Evolutionary conservation across 1,139 yeast genomes (phyloP).

Genomic region (Arxiozyma heterogenica): DNA sequence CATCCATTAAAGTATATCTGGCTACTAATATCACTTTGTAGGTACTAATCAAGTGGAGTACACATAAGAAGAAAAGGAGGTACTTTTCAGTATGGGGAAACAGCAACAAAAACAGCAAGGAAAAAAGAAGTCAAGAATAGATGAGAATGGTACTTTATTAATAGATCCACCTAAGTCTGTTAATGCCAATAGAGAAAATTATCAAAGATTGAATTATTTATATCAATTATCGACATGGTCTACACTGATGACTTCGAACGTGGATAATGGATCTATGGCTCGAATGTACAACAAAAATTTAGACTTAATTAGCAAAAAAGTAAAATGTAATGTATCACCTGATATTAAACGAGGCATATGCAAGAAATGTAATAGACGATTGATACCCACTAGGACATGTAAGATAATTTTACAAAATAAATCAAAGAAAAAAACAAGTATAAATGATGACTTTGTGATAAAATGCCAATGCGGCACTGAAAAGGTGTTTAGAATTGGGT

Average conservation of each 20-base stretch:
- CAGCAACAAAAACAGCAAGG: not conserved
- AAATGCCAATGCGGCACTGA: conserved; percentile 21
- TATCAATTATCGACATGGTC: conserved; percentile 22
- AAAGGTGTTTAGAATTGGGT: conserved; percentile 22
- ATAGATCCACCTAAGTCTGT: conserved; percentile 20
- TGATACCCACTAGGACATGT: conserved; percentile 15
- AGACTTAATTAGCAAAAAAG: conserved; percentile 24
- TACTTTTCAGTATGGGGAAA: not conserved
- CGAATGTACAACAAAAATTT: conserved; percentile 19
- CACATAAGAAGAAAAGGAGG: not conserved
- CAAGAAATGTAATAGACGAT: conserved; percentile 21
- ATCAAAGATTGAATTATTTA: conserved; percentile 25
- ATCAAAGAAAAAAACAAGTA: conserved; percentile 1
- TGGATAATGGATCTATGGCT: conserved; percentile 10
- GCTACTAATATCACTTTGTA: too few relatives aligned
- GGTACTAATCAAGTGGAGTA: not conserved
- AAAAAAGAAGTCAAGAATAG: conserved; percentile 7
- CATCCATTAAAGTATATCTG: too few relatives aligned
- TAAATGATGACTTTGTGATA: conserved; percentile 14
- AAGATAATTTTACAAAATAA: not conserved
- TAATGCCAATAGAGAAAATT: conserved; percentile 21
- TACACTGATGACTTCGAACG: conserved; percentile 6
- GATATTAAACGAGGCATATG: conserved; percentile 23
- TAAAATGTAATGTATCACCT: conserved; percentile 22
- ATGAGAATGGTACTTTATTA: conserved; percentile 16